A percentile compares a stretch with the other conserved stretches of the same genome.
These are phyloP conservation scores for Protomyces pachydermus DNA, from an alignment of 1,139 yeast species.

Conservation along the genomic window DNA sequence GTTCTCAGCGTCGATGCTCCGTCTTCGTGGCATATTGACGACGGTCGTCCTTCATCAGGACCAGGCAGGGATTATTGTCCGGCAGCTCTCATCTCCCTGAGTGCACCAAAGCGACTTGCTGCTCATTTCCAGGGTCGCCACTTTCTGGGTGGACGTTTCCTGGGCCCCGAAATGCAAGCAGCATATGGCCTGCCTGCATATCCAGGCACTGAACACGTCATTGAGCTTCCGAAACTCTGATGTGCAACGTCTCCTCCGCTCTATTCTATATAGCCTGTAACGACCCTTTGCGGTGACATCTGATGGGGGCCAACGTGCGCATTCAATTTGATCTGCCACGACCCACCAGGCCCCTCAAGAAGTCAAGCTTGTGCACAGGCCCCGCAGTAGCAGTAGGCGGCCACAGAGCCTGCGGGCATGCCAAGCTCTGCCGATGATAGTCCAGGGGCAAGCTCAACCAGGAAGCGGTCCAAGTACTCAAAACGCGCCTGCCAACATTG, in stretches of 20 bases:
- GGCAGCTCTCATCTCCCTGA: conserved; percentile 65
- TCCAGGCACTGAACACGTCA: conserved; percentile 51
- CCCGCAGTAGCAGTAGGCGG: too few relatives aligned
- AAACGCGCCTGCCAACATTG: conserved; percentile 31
- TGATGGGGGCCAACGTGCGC: too few relatives aligned
- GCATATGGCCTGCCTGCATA: conserved; percentile 64
- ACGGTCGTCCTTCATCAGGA: conserved; percentile 60
- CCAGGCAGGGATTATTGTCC: conserved; percentile 48
- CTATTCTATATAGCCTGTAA: too few relatives aligned
- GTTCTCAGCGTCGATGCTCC: conserved; percentile 86
- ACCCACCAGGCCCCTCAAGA: too few relatives aligned
- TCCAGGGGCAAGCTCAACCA: neutral
- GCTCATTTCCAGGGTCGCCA: conserved; percentile 51
- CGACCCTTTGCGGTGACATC: too few relatives aligned
- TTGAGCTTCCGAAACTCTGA: neutral
- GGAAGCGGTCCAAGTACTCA: conserved; percentile 23
- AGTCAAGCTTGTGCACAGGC: too few relatives aligned
- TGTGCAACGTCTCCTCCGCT: too few relatives aligned
- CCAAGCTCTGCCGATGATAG: conserved; percentile 4
- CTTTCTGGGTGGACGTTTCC: conserved; percentile 86
- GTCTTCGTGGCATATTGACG: conserved; percentile 90
- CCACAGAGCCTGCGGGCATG: neutral
- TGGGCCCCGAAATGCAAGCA: conserved; percentile 58
- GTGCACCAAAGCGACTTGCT: conserved; percentile 93
- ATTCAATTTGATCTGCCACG: too few relatives aligned